Evolutionary conservation across 1,284 basidiomycete genomes (phyloP), one percentile per base, ranked within the genome.

Genomic region (Moniliophthora roreri): DNA sequence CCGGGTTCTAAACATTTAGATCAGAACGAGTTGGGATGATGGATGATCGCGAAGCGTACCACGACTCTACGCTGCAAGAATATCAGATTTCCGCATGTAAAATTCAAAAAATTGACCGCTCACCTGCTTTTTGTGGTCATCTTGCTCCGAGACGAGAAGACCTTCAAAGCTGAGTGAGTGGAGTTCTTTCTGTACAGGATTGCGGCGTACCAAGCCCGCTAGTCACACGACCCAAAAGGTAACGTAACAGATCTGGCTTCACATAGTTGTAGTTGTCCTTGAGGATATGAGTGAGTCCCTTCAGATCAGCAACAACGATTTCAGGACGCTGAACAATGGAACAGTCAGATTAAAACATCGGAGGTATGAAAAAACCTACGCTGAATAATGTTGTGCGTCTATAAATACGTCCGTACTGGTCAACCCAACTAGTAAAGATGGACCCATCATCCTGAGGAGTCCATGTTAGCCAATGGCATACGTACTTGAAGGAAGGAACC

Each of bases 1-100:
- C 82, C 16, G 83, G 82, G 58, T 83, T 85, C 82, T 80, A 24
- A 11, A 44, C 3, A 24, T 23, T 24, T n/a, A 18, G 10, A 9
- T 13, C 8, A 24, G 15, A 9, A 40, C 18, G 18, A 40, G 15
- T 1, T 16, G 16, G 1, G 40, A 16, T n/a, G 18, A 15, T 8
- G 15, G 21, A 20, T 1, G 15, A 28, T 26, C 15, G 8, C 5
- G 16, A 11, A 4, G 44, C 20, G 21, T 49, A 54, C 56, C 56
- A 57, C 54, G 42, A 52, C 41, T 44, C 51, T 57, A 16, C 56
- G 52, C 56, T 57, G n/a, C n/a, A 36, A 24, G 3, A 26, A 23
- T 39, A 38, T 26, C 28, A 32, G 28, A 11, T 6, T 11, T 32
- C 28, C 11, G 28, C 28, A 11, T 11, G 6, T 32, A 6, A 32